phyloP scores from a whole-genome alignment of 352 stramenopile genomes.

The Phytophthora tentaculata region DNA sequence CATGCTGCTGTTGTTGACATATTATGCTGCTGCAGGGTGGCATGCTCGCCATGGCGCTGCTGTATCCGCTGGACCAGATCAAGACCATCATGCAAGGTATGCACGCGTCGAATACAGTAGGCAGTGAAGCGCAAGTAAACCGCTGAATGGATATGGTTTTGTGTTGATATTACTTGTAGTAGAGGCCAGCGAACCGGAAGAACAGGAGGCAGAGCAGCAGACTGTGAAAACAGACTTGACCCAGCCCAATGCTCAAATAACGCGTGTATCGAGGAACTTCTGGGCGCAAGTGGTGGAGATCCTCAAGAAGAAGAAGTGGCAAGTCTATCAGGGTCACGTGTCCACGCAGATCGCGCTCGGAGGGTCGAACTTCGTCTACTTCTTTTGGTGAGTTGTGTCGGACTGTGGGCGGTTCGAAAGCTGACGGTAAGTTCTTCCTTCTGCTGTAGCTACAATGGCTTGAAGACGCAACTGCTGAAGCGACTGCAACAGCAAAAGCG shows the following conservation, averaged over 20 bases:
- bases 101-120: slow-evolving; percentile 9
- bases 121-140: neutral
- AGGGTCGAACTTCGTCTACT: slow-evolving; percentile 90
- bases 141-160: slow-evolving; percentile 1
- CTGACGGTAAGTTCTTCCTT: neutral
- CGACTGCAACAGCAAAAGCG: slow-evolving; percentile 46
- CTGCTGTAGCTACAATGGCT: slow-evolving; percentile 60
- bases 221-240: slow-evolving; percentile 11
- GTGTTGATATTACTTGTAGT: slow-evolving; percentile 27
- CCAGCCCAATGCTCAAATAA: slow-evolving; percentile 10
- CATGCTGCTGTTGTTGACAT: neutral
- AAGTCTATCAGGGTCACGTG: slow-evolving; percentile 80
- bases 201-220: slow-evolving; percentile 14
- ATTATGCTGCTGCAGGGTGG: slow-evolving; percentile 42
- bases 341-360: slow-evolving; percentile 79
- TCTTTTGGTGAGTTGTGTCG: slow-evolving; percentile 68
- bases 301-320: slow-evolving; percentile 69
- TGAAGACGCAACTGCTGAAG: slow-evolving; percentile 75
- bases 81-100: slow-evolving; percentile 84
- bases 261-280: slow-evolving; percentile 39
- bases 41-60: slow-evolving; percentile 77
- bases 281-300: slow-evolving; percentile 53
- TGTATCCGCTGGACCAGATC: slow-evolving; percentile 90
- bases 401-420: neutral
- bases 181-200: slow-evolving; percentile 33